Conservation (phyloP, 352 stramenopile species). For the Pythium volutum region DNA sequence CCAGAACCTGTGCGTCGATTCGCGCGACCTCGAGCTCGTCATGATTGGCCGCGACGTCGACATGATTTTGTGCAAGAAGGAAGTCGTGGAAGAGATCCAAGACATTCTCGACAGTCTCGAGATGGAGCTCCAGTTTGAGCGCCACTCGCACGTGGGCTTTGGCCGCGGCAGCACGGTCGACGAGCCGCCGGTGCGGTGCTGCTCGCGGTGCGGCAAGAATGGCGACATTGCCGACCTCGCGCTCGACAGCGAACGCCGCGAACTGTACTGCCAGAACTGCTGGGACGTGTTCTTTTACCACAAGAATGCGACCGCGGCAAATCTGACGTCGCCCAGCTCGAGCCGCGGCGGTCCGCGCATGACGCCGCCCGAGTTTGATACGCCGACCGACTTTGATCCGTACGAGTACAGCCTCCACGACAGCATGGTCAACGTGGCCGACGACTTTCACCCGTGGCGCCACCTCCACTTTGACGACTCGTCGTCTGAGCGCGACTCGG, state of each 20-base stretch:
- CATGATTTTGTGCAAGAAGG: slow-evolving; percentile 64
- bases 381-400: slow-evolving; percentile 31
- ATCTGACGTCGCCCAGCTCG: slow-evolving; percentile 4
- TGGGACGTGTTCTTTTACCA: slow-evolving; percentile 73
- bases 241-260: slow-evolving; percentile 35
- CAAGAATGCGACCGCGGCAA: slow-evolving; percentile 37
- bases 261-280: slow-evolving; percentile 72
- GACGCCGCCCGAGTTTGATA: slow-evolving; percentile 18
- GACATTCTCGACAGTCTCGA: slow-evolving; percentile 73
- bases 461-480: slow-evolving; percentile 43
- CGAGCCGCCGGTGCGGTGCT: slow-evolving; percentile 32
- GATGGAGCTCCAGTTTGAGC: slow-evolving; percentile 79
- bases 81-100: slow-evolving; percentile 76
- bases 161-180: slow-evolving; percentile 26
- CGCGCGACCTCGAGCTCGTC: slow-evolving; percentile 46
- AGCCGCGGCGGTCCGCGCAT: neutral
- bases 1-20: slow-evolving; percentile 41
- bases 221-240: slow-evolving; percentile 56
- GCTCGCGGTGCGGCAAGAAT: slow-evolving; percentile 51
- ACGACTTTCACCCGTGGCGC: slow-evolving; percentile 56
- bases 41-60: slow-evolving; percentile 52
- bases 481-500: slow-evolving; percentile 58
- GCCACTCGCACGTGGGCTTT: slow-evolving; percentile 59
- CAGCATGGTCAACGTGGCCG: slow-evolving; percentile 48
- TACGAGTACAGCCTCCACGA: slow-evolving; percentile 76